Base-by-base conservation (phyloP, 768 basidiomycete species). In the Collybia mongolica region DNA sequence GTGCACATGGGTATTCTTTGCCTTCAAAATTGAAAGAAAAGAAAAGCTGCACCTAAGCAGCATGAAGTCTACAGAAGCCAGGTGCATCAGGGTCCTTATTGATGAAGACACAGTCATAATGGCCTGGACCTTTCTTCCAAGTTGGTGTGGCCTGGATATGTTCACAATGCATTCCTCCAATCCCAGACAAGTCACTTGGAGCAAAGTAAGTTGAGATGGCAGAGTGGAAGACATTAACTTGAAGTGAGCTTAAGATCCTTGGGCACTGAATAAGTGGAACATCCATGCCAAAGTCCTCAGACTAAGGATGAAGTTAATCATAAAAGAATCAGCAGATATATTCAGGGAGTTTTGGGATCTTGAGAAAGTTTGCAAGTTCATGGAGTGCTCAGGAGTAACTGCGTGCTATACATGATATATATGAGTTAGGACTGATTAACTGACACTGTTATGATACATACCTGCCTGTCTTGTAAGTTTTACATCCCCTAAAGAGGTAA, bases 61-160 rank as follows among this genome's bases (percentile, higher is more conserved):
- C 55, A 23, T 54, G 44, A 37, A 66, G 51, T 3, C 60, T 60
- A 14, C 24, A 39, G 40, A 68, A 59, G 0, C 68, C 65, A 15
- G 54, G 51, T 19, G 50, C 23, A 17, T 56, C 49, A 11, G 56
- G 37, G 41, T 61, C 52, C n/a, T 49, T 44, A 2, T 49, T 54
- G 22, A 66, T 50, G 19, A 65, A 62, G 17, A 63, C 55, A 46
- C 60, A 65, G 46, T 72, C 68, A 49, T 60, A 65, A 2, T 63
- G 54, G 15, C 58, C 37, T 3, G 56, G 54, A 2, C 52, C 51
- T 1, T 54, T 53, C 19, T 51, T 48, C 67, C 68, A 72, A 6
- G 52, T 26, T 1, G 59, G 60, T 11, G 56, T 65, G 0, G 63
- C 57, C 0, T 60, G 61, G 42, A 72, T 70, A 3, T 49, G 22